Percentiles rank a stretch among this genome's conserved stretches.
Conservation (phyloP, 2,329 filamentous ascomycete species). For the Colletotrichum shisoi region DNA sequence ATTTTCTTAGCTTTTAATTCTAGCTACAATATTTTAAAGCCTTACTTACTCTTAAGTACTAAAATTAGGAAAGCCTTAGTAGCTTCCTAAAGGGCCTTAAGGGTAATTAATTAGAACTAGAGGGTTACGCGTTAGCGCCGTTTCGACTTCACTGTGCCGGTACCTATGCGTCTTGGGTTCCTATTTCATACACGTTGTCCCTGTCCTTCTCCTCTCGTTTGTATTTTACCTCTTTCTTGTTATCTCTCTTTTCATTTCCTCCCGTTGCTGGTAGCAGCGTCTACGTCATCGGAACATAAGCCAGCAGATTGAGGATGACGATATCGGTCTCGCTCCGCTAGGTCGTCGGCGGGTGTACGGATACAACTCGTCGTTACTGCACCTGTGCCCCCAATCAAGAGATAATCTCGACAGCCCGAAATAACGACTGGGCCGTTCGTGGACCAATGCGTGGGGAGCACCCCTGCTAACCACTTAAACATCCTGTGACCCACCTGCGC, state of each 20-base stretch:
- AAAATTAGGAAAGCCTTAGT: no score
- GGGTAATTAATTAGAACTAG: no score
- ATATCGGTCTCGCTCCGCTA: constrained; percentile 14
- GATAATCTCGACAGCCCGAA: constrained; percentile 29
- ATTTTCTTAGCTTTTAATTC: no score
- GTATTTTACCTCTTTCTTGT: neutral
- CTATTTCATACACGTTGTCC: constrained; percentile 12
- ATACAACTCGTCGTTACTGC: neutral
- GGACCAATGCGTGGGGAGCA: constrained; percentile 32
- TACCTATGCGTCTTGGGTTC: constrained; percentile 26
- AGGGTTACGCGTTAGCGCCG: constrained; percentile 32
- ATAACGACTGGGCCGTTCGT: constrained; percentile 31
- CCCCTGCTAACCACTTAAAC: constrained; percentile 36
- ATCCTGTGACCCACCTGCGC: constrained; percentile 25
- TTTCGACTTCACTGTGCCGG: constrained; percentile 32
- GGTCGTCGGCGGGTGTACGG: neutral
- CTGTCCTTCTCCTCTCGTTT: neutral
- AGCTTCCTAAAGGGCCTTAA: no score
- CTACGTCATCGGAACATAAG: neutral
- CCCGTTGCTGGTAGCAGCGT: constrained; percentile 15
- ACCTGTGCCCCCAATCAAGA: neutral
- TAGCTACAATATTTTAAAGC: no score
- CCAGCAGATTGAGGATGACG: neutral
- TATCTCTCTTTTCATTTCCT: no score
- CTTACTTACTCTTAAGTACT: no score